A percentile compares a stretch with the other conserved stretches of the same genome.
These are phyloP conservation scores for Alternaria angustiovoidea DNA, from an alignment of 2,329 filamentous ascomycete genomes.

Conservation along the genomic window DNA sequence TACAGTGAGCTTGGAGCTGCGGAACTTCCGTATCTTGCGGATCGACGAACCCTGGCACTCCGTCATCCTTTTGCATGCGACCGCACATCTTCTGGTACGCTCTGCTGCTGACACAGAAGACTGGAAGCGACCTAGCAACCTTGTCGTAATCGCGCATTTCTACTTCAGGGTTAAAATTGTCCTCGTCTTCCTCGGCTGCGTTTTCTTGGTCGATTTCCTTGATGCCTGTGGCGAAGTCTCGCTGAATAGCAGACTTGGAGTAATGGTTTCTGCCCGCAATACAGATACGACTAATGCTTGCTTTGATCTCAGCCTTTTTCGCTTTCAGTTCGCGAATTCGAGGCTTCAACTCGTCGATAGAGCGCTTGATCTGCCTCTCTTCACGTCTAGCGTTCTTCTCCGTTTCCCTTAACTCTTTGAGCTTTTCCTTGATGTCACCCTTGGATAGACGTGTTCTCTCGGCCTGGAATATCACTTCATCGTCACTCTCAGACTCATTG, in stretches of 20 bases:
- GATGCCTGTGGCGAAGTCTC: slow-evolving; percentile 68
- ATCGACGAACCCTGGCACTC: slow-evolving; percentile 61
- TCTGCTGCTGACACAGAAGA: slow-evolving; percentile 70
- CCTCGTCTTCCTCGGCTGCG: slow-evolving; percentile 62
- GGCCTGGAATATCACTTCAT: slow-evolving; percentile 25
- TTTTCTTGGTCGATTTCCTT: slow-evolving; percentile 67
- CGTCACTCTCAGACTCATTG: slow-evolving; percentile 34
- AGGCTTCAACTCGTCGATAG: slow-evolving; percentile 43
- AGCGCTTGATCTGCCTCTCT: slow-evolving; percentile 33
- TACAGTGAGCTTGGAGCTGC: slow-evolving; percentile 66
- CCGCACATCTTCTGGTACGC: slow-evolving; percentile 70
- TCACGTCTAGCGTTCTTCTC: slow-evolving; percentile 55
- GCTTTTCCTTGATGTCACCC: slow-evolving; percentile 52
- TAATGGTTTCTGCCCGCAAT: slow-evolving; percentile 66
- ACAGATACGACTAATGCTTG: slow-evolving; percentile 53
- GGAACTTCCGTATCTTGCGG: slow-evolving; percentile 65
- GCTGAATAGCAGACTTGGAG: slow-evolving; percentile 62
- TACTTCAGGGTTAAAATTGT: slow-evolving; percentile 63
- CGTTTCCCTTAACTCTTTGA: slow-evolving; percentile 54
- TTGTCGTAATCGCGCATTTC: slow-evolving; percentile 66
- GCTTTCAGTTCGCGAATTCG: slow-evolving; percentile 40
- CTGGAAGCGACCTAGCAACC: slow-evolving; percentile 63
- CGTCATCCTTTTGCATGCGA: slow-evolving; percentile 61
- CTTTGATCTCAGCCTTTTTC: slow-evolving; percentile 43
- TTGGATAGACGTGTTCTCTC: slow-evolving; percentile 51